phyloP scores from a whole-genome alignment of 257 asterid species.

The Solanum habrochaites region DNA sequence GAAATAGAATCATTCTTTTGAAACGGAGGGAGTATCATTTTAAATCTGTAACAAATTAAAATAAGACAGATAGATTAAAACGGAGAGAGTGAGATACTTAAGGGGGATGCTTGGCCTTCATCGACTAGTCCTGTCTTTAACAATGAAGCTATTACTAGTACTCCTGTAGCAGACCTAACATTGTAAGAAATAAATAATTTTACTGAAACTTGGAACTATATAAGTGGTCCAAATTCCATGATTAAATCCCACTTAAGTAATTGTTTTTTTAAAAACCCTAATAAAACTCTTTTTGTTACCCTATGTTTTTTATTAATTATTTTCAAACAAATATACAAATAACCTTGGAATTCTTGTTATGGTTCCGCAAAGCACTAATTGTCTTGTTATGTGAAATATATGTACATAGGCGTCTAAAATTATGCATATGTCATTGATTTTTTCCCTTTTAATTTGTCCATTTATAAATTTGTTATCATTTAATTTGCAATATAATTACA shows the following conservation, averaged over 20 bases:
- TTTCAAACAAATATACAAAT: not conserved
- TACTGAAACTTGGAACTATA: not conserved
- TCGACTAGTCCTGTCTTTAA: not conserved
- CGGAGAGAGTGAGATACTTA: not conserved
- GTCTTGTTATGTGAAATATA: not conserved
- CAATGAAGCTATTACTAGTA: not conserved
- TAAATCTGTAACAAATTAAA: not conserved
- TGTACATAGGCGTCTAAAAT: not conserved
- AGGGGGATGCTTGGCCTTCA: not conserved
- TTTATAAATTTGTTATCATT: not conserved
- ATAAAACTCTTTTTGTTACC: not conserved
- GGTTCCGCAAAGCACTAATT: not conserved
- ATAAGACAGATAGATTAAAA: not conserved
- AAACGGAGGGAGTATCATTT: too few relatives aligned
- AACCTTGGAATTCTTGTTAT: not conserved
- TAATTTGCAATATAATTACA: not conserved
- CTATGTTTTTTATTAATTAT: not conserved
- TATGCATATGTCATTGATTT: not conserved
- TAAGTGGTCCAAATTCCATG: not conserved
- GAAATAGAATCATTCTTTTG: too few relatives aligned
- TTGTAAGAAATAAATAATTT: not conserved
- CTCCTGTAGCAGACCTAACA: not conserved
- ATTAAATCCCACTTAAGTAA: not conserved
- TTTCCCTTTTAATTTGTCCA: not conserved
- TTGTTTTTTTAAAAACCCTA: not conserved